phyloP scores from a whole-genome alignment of 106 monocot species.

The Allium fistulosum region DNA sequence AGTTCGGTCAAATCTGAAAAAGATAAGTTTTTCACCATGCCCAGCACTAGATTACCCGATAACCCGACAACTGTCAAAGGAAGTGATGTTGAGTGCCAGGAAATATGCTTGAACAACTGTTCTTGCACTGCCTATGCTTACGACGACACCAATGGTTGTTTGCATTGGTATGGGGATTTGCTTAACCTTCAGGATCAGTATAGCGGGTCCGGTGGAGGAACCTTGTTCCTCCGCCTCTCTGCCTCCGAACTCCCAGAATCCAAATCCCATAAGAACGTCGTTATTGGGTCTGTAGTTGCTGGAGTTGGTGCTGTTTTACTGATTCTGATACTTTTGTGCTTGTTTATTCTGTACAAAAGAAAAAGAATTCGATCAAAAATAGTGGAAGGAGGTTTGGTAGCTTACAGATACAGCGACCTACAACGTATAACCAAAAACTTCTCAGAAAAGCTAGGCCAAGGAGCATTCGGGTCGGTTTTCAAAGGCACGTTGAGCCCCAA shows the following conservation, averaged over 20 bases:
- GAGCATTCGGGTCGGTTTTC: constrained; percentile 37
- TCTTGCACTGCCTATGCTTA: constrained; percentile 28
- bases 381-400: constrained; percentile 3
- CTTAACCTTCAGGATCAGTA: constrained; percentile 21
- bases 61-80: background rate
- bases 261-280: background rate
- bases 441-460: constrained; percentile 29
- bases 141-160: constrained; percentile 2
- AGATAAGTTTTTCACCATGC: constrained; percentile 12
- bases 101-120: constrained; percentile 11
- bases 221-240: constrained; percentile 29
- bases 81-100: background rate
- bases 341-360: constrained; percentile 10
- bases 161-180: constrained; percentile 19
- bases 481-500: constrained; percentile 19
- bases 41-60: constrained; percentile 2
- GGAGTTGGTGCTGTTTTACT: background rate
- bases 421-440: constrained; percentile 31
- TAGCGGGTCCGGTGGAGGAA: background rate
- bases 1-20: background rate
- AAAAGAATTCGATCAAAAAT: background rate
- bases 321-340: background rate
- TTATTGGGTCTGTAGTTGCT: background rate
- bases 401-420: constrained; percentile 21
- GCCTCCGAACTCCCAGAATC: constrained; percentile 21